Percentiles rank a stretch among this genome's conserved stretches.
Conservation (phyloP, 768 basidiomycete species). For the Suillus subalutaceus region DNA sequence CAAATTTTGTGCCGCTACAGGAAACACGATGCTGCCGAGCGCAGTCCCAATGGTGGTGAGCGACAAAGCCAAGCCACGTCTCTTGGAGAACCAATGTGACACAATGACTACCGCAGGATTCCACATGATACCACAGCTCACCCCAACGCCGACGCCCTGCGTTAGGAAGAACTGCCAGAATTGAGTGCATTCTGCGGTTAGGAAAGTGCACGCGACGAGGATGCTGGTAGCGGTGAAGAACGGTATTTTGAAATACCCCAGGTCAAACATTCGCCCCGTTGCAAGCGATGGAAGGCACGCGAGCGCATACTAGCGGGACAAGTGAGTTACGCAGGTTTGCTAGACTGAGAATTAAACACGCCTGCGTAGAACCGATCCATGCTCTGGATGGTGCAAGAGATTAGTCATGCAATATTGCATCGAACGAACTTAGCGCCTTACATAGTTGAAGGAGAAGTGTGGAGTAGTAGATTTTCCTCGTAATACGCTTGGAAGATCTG, state of each 20-base stretch:
- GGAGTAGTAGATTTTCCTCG: constrained; percentile 49
- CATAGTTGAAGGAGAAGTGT: constrained; percentile 64
- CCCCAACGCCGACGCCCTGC: constrained; percentile 73
- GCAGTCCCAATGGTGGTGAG: constrained; percentile 66
- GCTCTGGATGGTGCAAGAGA: constrained; percentile 43
- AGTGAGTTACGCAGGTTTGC: not conserved
- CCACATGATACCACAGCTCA: constrained; percentile 62
- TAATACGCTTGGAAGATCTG: constrained; percentile 80
- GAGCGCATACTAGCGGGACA: constrained; percentile 54
- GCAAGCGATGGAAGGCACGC: constrained; percentile 64
- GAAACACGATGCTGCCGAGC: constrained; percentile 69
- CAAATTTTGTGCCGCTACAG: constrained; percentile 60
- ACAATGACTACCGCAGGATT: constrained; percentile 61
- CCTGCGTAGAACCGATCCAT: constrained; percentile 83
- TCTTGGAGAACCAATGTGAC: constrained; percentile 72
- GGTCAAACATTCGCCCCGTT: constrained; percentile 71
- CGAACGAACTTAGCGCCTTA: constrained; percentile 28
- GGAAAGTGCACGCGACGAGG: constrained; percentile 58
- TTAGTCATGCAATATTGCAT: not conserved
- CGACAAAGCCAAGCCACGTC: constrained; percentile 60
- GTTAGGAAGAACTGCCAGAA: constrained; percentile 83
- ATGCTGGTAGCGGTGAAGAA: constrained; percentile 49
- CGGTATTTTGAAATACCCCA: constrained; percentile 64
- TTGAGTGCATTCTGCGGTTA: constrained; percentile 68
- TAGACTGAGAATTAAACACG: constrained; percentile 21